phyloP scores from a whole-genome alignment of 2,329 filamentous ascomycete genomes.

The Phialemoniopsis sp. region DNA sequence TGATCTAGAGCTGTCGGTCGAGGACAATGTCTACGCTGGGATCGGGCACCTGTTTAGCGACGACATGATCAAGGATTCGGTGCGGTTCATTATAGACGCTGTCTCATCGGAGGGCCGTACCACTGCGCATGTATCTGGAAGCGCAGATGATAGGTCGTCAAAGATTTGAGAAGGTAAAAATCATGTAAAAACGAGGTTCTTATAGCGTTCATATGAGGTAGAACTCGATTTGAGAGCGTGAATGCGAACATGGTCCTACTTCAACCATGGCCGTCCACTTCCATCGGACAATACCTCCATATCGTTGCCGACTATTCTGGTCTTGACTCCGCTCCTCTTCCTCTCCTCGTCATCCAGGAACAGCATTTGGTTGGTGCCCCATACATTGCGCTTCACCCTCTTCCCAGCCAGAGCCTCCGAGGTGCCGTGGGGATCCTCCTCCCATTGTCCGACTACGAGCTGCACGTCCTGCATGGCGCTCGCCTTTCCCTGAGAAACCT shows the following conservation, averaged over 20 bases:
- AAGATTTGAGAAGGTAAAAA: conserved; percentile 18
- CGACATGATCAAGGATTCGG: conserved; percentile 63
- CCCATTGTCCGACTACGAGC: conserved; percentile 43
- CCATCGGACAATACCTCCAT: conserved; percentile 32
- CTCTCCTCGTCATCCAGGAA: conserved; percentile 32
- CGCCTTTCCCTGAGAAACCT: conserved; percentile 21
- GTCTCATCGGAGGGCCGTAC: conserved; percentile 26
- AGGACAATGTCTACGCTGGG: conserved; percentile 64
- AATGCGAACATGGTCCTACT: background rate
- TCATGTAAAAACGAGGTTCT: conserved; percentile 9
- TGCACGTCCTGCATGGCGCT: conserved; percentile 35
- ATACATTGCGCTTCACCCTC: conserved; percentile 44
- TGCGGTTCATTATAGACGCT: conserved; percentile 54
- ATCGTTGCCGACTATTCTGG: conserved; percentile 22
- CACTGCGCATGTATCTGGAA: conserved; percentile 18
- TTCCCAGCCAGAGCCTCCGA: conserved; percentile 41
- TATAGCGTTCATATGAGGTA: too few relatives aligned
- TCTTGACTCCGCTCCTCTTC: conserved; percentile 29
- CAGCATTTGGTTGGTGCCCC: conserved; percentile 36
- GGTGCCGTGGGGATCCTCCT: conserved; percentile 46
- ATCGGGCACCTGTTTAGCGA: conserved; percentile 66
- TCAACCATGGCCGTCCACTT: conserved; percentile 33
- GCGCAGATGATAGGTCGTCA: conserved; percentile 13
- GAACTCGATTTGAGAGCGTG: too few relatives aligned
- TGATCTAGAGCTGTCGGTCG: conserved; percentile 49